Percentiles rank a stretch among this genome's conserved stretches.
Conservation (phyloP, 2,329 filamentous ascomycete genomes). For the Aspergillus amoenus region DNA sequence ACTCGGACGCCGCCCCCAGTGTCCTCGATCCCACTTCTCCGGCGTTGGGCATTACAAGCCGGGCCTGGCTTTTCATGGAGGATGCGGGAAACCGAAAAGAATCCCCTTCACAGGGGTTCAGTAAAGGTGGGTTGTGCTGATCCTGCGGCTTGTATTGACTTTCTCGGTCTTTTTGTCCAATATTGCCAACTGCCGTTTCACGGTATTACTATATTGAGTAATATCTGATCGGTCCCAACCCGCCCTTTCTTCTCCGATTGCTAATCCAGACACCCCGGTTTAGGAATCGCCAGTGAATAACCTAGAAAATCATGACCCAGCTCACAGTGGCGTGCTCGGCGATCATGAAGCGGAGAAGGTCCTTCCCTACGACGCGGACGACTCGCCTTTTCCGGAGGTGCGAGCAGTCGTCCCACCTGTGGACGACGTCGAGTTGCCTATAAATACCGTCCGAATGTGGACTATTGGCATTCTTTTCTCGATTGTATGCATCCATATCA, state of each 20-base stretch:
- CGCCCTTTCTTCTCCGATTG: background rate
- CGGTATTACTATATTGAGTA: conserved; percentile 7
- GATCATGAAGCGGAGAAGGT: conserved; percentile 33
- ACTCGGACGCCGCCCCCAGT: background rate
- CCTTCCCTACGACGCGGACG: conserved; percentile 36
- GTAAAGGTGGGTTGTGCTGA: background rate
- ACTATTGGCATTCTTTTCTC: conserved; percentile 39
- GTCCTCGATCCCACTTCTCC: background rate
- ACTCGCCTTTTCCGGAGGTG: conserved; percentile 41
- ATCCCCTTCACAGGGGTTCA: background rate
- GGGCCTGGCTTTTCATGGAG: background rate
- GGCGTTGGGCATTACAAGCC: background rate
- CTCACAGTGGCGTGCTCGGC: conserved; percentile 23
- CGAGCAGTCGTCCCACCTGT: conserved; percentile 36
- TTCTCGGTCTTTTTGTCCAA: background rate
- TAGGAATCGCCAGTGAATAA: conserved; percentile 18
- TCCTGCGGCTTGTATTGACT: background rate
- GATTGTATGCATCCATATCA: conserved; percentile 26
- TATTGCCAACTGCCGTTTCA: background rate
- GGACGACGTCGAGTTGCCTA: conserved; percentile 31
- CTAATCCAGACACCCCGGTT: background rate
- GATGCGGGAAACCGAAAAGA: background rate
- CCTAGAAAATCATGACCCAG: background rate
- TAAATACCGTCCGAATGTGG: conserved; percentile 40
- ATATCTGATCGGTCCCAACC: background rate